Evolutionary conservation across 306 rosid species (phyloP).

Genomic region (Cajanus cajan): DNA sequence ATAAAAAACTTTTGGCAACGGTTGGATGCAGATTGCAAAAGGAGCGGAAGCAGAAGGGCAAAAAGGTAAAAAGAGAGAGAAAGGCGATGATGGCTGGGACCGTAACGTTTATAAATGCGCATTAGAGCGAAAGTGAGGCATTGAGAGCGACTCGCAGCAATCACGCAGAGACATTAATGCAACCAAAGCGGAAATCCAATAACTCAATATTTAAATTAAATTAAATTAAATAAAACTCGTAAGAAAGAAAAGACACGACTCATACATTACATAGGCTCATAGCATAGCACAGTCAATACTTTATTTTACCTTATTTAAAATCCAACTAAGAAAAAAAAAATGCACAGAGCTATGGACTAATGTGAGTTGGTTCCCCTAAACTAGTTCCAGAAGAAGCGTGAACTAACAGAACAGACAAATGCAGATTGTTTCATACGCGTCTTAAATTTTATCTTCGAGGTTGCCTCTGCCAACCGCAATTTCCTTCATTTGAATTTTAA

Average conservation of each 20-base stretch:
- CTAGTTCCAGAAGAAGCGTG: constrained; percentile 34
- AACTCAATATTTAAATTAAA: background rate
- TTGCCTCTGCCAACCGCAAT: background rate
- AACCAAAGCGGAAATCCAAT: constrained; percentile 21
- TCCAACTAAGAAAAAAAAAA: background rate
- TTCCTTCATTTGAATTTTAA: background rate
- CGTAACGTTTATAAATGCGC: constrained; percentile 58
- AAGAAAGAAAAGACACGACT: background rate
- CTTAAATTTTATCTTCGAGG: background rate
- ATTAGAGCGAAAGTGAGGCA: constrained; percentile 6
- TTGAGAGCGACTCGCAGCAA: constrained; percentile 47
- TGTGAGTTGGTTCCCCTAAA: too few species aligned
- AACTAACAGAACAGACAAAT: background rate
- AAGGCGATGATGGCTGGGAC: constrained; percentile 34
- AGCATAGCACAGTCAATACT: background rate
- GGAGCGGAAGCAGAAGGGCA: constrained; percentile 19
- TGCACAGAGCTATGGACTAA: background rate
- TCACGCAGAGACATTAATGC: constrained; percentile 41
- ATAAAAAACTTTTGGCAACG: background rate
- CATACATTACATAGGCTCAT: too few species aligned
- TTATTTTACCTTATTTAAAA: background rate
- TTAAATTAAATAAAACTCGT: background rate
- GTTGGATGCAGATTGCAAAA: too few species aligned
- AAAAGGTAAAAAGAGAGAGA: constrained; percentile 35
- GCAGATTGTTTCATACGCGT: constrained; percentile 36